phyloP scores from a whole-genome alignment of 176 grass and related monocot genomes.

The Hordeum marinum region DNA sequence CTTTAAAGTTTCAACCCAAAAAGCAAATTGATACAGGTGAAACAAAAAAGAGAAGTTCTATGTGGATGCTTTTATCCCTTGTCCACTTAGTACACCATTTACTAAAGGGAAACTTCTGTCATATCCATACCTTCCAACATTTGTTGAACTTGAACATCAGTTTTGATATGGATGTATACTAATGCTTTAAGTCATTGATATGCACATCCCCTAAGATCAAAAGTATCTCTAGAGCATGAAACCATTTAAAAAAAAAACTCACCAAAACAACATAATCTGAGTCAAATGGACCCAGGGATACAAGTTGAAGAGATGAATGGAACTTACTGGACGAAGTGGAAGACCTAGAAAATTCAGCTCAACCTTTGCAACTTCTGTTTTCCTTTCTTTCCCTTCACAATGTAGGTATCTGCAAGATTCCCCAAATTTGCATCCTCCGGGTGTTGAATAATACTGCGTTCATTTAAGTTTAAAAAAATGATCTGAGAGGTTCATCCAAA shows the following conservation, averaged over 20 bases:
- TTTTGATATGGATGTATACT: neutral
- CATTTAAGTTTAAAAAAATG: constrained; percentile 21
- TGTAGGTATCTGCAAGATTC: constrained; percentile 80
- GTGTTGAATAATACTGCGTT: constrained; percentile 66
- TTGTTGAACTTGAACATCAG: neutral
- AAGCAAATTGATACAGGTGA: neutral
- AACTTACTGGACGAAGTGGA: constrained; percentile 84
- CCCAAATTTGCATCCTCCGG: constrained; percentile 89
- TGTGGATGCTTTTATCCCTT: neutral
- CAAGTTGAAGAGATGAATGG: constrained; percentile 9
- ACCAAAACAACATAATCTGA: neutral
- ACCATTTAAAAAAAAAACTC: neutral
- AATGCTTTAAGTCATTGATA: neutral
- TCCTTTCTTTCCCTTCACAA: constrained; percentile 45
- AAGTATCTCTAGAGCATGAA: neutral
- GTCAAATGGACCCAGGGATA: neutral
- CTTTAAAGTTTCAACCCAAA: neutral
- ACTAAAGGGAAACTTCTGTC: neutral
- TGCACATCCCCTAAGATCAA: neutral
- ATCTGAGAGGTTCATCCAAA: neutral
- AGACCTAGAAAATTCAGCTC: constrained; percentile 93
- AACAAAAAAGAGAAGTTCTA: constrained; percentile 1
- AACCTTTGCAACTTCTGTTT: constrained; percentile 49
- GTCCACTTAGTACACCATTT: neutral
- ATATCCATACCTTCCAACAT: constrained; percentile 4